A percentile compares a stretch with the other conserved stretches of the same genome.
Evolutionary conservation across 495 filamentous ascomycete species (phyloP).

Genomic region (Penicillium bialowiezense): DNA sequence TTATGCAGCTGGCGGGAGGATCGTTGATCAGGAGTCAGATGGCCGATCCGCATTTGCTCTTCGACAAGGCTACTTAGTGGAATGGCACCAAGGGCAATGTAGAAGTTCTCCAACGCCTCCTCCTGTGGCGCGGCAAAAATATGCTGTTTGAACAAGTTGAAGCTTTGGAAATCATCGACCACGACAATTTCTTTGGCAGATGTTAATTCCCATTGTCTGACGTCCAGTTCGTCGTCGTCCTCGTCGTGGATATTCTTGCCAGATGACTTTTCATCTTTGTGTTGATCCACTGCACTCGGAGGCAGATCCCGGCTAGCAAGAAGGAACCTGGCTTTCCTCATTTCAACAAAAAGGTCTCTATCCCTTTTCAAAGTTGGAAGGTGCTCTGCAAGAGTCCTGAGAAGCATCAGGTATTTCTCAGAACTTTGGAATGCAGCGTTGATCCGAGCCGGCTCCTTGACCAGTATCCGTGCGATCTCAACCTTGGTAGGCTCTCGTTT

Average conservation of each 20-base stretch:
- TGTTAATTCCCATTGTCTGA: slow-evolving; percentile 74
- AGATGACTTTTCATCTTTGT: slow-evolving; percentile 19
- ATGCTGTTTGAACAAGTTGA: slow-evolving; percentile 75
- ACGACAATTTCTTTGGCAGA: slow-evolving; percentile 69
- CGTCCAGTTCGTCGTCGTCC: slow-evolving; percentile 63
- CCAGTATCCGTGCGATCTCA: slow-evolving; percentile 78
- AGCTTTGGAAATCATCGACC: slow-evolving; percentile 82
- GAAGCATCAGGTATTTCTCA: slow-evolving; percentile 79
- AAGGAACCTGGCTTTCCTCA: slow-evolving; percentile 74
- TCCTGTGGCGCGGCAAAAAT: slow-evolving; percentile 85
- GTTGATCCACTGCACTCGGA: slow-evolving; percentile 22
- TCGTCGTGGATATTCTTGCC: slow-evolving; percentile 49
- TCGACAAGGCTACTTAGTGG: slow-evolving; percentile 46
- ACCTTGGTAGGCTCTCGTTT: slow-evolving; percentile 83
- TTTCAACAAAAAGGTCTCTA: slow-evolving; percentile 67
- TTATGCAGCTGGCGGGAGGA: slow-evolving; percentile 61
- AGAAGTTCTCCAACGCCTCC: slow-evolving; percentile 80
- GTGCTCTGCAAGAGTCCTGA: slow-evolving; percentile 73
- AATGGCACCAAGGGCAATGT: slow-evolving; percentile 51
- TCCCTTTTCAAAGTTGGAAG: slow-evolving; percentile 68
- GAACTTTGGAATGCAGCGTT: slow-evolving; percentile 72
- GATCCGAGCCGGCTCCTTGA: slow-evolving; percentile 73
- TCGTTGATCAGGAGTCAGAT: slow-evolving; percentile 49
- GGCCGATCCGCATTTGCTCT: slow-evolving; percentile 47
- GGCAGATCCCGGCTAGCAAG: slow-evolving; percentile 75